These are phyloP conservation scores for Plantago elongata DNA, from an alignment of 257 asterid species.

Conservation along the genomic window DNA sequence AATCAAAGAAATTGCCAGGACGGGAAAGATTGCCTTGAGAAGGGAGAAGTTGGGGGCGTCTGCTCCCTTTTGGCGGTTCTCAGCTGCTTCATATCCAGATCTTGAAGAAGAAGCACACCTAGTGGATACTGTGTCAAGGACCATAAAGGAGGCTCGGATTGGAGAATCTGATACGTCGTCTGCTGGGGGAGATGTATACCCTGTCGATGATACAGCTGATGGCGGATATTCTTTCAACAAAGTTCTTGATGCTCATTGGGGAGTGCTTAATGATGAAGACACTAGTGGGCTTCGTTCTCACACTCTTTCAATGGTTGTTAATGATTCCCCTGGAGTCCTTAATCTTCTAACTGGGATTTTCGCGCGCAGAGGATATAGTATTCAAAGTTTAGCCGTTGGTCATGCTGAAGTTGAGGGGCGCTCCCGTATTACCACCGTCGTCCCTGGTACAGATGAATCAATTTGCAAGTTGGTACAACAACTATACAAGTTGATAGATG, in stretches of 20 bases:
- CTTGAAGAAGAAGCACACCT: constrained; percentile 65
- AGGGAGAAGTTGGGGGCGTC: constrained; percentile 97
- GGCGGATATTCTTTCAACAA: constrained; percentile 46
- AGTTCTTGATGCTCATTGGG: constrained; percentile 99
- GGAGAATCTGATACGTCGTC: constrained; percentile 49
- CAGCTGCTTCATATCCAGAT: constrained; percentile 99
- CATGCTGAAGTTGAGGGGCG: constrained; percentile 90
- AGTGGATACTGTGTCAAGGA: constrained; percentile 36
- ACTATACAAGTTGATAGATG: constrained; percentile 78
- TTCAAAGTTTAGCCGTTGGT: constrained; percentile 98
- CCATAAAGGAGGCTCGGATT: constrained; percentile 27
- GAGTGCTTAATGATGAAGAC: constrained; percentile 84
- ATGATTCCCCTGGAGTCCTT: constrained; percentile 96
- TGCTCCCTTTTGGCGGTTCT: constrained; percentile 98
- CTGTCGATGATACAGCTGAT: constrained; percentile 72
- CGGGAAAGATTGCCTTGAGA: constrained; percentile 98
- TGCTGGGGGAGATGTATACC: constrained; percentile 94
- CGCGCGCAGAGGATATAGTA: constrained; percentile 95
- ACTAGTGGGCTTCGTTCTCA: constrained; percentile 90
- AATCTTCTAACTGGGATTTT: constrained; percentile 88
- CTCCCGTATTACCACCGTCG: constrained; percentile 97
- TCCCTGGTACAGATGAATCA: constrained; percentile 94
- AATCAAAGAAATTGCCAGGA: constrained; percentile 87
- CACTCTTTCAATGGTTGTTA: constrained; percentile 88
- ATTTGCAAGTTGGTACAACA: constrained; percentile 79